Conservation (phyloP, 192 early-diverging fungal genomes). For the Pilobolus umbonatus region DNA sequence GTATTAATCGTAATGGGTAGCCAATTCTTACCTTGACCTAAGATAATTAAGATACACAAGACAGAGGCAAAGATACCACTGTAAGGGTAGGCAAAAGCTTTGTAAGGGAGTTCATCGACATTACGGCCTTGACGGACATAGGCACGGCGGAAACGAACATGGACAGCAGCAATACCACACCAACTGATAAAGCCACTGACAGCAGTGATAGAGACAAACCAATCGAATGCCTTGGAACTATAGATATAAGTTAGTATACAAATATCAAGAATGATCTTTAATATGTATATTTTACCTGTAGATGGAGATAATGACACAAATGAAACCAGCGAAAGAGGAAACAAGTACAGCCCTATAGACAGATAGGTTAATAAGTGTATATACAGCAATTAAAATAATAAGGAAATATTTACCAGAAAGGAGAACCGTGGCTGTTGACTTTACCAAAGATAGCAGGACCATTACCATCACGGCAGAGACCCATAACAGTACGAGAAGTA, state of each 20-base stretch:
- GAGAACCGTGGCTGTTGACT: constrained; percentile 55
- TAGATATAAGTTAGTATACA: background rate
- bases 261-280: too few species aligned
- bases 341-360: constrained; percentile 36
- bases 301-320: constrained; percentile 51
- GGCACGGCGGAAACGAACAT: constrained; percentile 77
- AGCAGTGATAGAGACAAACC: constrained; percentile 56
- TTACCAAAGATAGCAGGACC: constrained; percentile 59
- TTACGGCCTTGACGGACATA: constrained; percentile 62
- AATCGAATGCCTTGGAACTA: constrained; percentile 50
- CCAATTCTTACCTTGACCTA: constrained; percentile 60
- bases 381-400: background rate
- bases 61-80: constrained; percentile 58
- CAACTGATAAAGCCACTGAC: constrained; percentile 80
- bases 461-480: constrained; percentile 65
- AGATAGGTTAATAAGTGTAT: background rate
- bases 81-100: constrained; percentile 61
- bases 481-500: constrained; percentile 71
- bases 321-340: constrained; percentile 49
- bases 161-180: constrained; percentile 70
- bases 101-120: constrained; percentile 60
- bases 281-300: constrained; percentile 9
- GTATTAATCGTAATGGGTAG: background rate
- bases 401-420: constrained; percentile 14
- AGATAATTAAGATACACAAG: constrained; percentile 53